Base-by-base conservation (phyloP, 305 asterid species). In the Fraxinus ornus region DNA sequence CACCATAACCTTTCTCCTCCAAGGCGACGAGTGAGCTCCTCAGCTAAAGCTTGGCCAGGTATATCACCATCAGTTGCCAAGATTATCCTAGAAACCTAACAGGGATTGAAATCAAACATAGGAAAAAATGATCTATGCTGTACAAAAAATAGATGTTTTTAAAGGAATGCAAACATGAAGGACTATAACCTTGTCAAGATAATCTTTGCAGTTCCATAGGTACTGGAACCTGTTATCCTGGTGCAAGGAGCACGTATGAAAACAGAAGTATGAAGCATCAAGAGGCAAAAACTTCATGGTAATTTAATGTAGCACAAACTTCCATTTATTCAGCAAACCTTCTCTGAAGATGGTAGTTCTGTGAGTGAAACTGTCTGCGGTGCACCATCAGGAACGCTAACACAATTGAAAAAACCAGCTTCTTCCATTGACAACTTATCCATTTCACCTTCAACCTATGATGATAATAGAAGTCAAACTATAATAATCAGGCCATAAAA, bases 341-440 rank as follows among this genome's bases (percentile, higher is more conserved):
- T 90, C 33, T 91, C 93, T n/a, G 32, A 79, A 71, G 94, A 60
- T 41, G 94, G 91, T 21, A 88, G 80, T 82, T 89, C 90, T 84
- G 91, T 87, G 80, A 74, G 77, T 28, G 94, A 90, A 81, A 91
- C 90, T 33, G 87, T 78, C 81, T 89, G 97, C 39, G 97, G 98
- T 47, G 98, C 97, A 73, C 98, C 98, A 21, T 86, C 85, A 9
- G 97, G 98, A 76, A 94, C 98, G 82, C 97, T 93, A 79, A 91
- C 93, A 39, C 98, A 94, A 78, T 92, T 92, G 74, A 9, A 60
- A 87, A 82, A 87, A 75, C 98, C 97, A 81, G 94, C 97, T 89
- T 92, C 98, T 85, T 91, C 94, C 75, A 94, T 64, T n/a, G 98
- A 94, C 81, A 94, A 88, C 87, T 94, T 94, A 88, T 94, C 98